These are phyloP conservation scores for Mariannaea sp. DNA, from an alignment of 2,329 filamentous ascomycete species.

Conservation along the genomic window DNA sequence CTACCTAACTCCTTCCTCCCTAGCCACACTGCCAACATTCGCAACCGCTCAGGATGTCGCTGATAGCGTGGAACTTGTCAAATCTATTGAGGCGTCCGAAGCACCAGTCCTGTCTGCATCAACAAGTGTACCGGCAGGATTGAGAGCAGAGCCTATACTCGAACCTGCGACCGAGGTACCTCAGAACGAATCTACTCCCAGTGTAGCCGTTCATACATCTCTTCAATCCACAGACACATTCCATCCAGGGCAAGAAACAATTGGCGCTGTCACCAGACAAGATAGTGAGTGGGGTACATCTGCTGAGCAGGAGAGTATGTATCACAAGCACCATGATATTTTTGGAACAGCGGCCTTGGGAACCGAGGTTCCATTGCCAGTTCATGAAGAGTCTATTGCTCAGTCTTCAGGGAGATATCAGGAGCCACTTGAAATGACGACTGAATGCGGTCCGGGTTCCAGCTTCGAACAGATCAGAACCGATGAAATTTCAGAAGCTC, in stretches of 20 bases:
- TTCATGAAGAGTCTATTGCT: not conserved
- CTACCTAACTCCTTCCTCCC: not conserved
- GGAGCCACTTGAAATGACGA: not conserved
- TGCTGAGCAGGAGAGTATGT: conserved; percentile 36
- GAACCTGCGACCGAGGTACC: not conserved
- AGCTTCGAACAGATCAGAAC: not conserved
- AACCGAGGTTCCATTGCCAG: not conserved
- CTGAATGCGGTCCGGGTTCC: not conserved
- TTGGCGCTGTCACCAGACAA: not conserved
- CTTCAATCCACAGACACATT: not conserved
- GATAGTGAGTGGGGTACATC: conserved; percentile 24
- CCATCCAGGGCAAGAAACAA: not conserved
- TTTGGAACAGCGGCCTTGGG: not conserved
- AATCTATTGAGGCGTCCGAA: not conserved
- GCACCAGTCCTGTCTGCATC: conserved; percentile 1
- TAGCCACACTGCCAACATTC: not conserved
- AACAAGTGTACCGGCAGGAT: not conserved
- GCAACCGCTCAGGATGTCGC: not conserved
- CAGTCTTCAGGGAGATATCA: not conserved
- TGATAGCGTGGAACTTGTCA: not conserved
- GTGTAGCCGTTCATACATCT: not conserved
- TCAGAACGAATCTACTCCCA: not conserved
- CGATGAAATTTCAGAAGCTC: not conserved
- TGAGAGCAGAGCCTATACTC: not conserved
- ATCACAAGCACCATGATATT: conserved; percentile 30